Evolutionary conservation across 441 rosid species (phyloP).

Genomic region (Jatropha multifida): DNA sequence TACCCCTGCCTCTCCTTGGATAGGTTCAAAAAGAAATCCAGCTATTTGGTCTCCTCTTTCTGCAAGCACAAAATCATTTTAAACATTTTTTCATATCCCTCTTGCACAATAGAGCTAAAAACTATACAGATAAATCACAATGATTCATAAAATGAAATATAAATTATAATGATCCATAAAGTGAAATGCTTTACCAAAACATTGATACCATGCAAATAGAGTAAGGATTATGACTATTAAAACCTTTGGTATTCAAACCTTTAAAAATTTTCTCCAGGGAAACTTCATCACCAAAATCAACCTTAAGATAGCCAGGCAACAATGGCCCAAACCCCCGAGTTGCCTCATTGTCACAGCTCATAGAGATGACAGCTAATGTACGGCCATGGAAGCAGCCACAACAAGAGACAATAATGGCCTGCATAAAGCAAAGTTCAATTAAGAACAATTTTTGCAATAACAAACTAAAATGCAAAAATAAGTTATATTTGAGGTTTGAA

Average conservation of each 20-base stretch:
- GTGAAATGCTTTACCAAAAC: slow-evolving; percentile 9
- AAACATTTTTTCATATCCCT: background rate
- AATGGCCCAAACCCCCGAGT: slow-evolving; percentile 92
- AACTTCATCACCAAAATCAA: slow-evolving; percentile 79
- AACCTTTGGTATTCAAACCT: slow-evolving; percentile 42
- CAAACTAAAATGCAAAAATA: background rate
- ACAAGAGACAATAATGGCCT: slow-evolving; percentile 91
- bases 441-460: slow-evolving; percentile 15
- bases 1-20: slow-evolving; percentile 99
- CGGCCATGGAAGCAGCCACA: slow-evolving; percentile 99
- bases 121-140: background rate
- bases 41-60: slow-evolving; percentile 79
- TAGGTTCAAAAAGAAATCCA: slow-evolving; percentile 94
- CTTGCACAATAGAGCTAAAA: background rate
- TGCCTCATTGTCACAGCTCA: slow-evolving; percentile 99
- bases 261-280: slow-evolving; percentile 70
- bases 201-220: background rate
- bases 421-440: slow-evolving; percentile 22
- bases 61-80: slow-evolving; percentile 33
- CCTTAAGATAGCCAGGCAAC: slow-evolving; percentile 86
- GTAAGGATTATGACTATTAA: background rate
- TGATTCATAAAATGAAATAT: background rate
- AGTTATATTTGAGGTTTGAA: background rate
- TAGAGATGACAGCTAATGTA: slow-evolving; percentile 86
- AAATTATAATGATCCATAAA: slow-evolving; percentile 5